These are phyloP conservation scores for Rhytidiadelphus loreus DNA, from an alignment of 225 moss, liverwort and hornwort species.

Conservation along the genomic window DNA sequence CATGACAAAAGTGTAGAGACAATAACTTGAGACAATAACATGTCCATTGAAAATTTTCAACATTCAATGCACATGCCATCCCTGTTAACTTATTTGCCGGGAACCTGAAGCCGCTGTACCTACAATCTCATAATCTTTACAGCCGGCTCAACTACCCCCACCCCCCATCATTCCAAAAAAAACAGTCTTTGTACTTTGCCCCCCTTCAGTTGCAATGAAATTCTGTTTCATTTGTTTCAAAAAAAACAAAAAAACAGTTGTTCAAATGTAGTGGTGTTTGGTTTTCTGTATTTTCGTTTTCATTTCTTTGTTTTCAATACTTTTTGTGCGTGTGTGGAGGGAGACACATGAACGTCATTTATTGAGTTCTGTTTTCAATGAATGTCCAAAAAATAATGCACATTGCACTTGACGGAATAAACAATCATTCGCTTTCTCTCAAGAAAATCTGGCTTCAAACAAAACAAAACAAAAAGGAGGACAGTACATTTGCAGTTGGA, in stretches of 20 bases:
- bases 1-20: background rate
- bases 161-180: background rate
- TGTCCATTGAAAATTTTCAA: too few relatives aligned
- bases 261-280: background rate
- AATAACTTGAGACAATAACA: background rate
- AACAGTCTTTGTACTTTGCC: too few relatives aligned
- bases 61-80: background rate
- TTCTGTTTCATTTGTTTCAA: too few relatives aligned
- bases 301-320: accelerated
- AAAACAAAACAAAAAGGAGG: too few relatives aligned
- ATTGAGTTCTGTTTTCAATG: background rate
- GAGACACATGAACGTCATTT: background rate
- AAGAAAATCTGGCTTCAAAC: background rate
- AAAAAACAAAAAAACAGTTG: too few relatives aligned
- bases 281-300: background rate
- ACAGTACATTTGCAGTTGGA: background rate
- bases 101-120: background rate
- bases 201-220: too few relatives aligned
- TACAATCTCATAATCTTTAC: background rate
- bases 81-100: too few relatives aligned
- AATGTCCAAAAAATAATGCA: background rate
- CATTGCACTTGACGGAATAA: background rate
- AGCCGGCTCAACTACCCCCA: background rate
- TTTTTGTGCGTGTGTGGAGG: background rate
- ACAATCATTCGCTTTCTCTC: background rate